Percentiles rank a stretch among this genome's conserved stretches.
These are phyloP conservation scores for Hypoxylon rubiginosum DNA, from an alignment of 2,329 filamentous ascomycete species.

Conservation along the genomic window DNA sequence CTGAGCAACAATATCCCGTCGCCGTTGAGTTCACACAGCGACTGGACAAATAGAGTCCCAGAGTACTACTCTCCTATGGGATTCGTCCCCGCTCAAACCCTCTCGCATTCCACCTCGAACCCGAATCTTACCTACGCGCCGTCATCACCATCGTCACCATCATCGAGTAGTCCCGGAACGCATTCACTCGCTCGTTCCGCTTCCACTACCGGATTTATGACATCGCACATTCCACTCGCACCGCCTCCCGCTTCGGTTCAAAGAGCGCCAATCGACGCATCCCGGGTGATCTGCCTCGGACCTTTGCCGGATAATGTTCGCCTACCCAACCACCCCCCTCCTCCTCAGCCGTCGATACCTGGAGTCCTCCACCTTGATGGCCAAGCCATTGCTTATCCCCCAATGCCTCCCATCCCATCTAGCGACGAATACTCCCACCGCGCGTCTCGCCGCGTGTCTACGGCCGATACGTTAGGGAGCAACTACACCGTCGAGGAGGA, in stretches of 20 bases:
- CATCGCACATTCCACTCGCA: slow-evolving; percentile 40
- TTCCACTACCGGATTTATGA: slow-evolving; percentile 47
- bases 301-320: slow-evolving; percentile 65
- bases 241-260: slow-evolving; percentile 57
- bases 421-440: slow-evolving; percentile 41
- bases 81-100: slow-evolving; percentile 50
- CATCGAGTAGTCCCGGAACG: slow-evolving; percentile 46
- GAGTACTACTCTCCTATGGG: slow-evolving; percentile 61
- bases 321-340: slow-evolving; percentile 50
- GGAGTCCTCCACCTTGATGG: slow-evolving; percentile 49
- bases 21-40: slow-evolving; percentile 62
- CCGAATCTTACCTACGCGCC: slow-evolving; percentile 44
- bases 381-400: slow-evolving; percentile 38
- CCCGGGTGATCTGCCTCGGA: slow-evolving; percentile 67
- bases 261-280: slow-evolving; percentile 65
- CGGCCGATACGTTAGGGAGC: slow-evolving; percentile 65
- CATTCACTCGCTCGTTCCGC: slow-evolving; percentile 45
- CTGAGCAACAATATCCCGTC: slow-evolving; percentile 60
- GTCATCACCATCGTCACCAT: slow-evolving; percentile 43
- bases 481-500: slow-evolving; percentile 70
- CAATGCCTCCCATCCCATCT: slow-evolving; percentile 47
- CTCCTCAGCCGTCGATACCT: slow-evolving; percentile 32
- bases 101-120: slow-evolving; percentile 48
- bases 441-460: slow-evolving; percentile 45
- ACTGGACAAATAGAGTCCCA: slow-evolving; percentile 56